Base-by-base conservation (phyloP, 306 rosid species). In the Trifolium dubium region DNA sequence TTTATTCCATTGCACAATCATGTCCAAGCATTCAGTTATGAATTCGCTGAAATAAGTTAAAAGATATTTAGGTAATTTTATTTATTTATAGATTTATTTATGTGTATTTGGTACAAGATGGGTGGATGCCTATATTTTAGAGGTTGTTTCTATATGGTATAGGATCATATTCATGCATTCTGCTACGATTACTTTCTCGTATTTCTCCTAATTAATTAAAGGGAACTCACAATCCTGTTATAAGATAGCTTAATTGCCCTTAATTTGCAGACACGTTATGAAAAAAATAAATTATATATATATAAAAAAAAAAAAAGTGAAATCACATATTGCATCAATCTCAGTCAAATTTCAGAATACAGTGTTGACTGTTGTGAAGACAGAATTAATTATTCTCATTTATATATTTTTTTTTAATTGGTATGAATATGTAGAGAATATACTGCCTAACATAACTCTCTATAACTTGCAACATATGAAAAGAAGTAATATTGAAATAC, bases 191-290 rank as follows among this genome's bases (percentile, higher is more conserved):
- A 12, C 11, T 11, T 43, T 44, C 50, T 10, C 50, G 13, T 44
- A 44, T 11, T 44, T 44, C n/a, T 10, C 15, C 14, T 44, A 44
- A 44, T 44, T 44, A 13, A 44, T 10, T 44, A 4, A 10, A 3
- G n/a, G 50, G 50, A 44, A 44, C 50, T 44, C 14, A 44, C 50
- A 44, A 11, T 10, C 11, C 14, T 44, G 50, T 44, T 44, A 44
- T 44, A n/a, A 3, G 50, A 44, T 4, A 44, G 50, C 50, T 44
- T 11, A 3, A n/a, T 10, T 41, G 4, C 13, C 11, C 50, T 44
- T 69, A 31, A 76, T 81, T 67, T 58, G 73, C 73, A 70, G 69
- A 71, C 78, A 56, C 29, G 64, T 14, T 34, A 35, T 71, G 50
- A 65, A 72, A 62, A 61, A n/a, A 29, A 3, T n/a, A n/a, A n/a